Percentiles rank a stretch among this genome's conserved stretches.
Conservation (phyloP, 805 yeast species). For the Kuraishia piskuri region DNA sequence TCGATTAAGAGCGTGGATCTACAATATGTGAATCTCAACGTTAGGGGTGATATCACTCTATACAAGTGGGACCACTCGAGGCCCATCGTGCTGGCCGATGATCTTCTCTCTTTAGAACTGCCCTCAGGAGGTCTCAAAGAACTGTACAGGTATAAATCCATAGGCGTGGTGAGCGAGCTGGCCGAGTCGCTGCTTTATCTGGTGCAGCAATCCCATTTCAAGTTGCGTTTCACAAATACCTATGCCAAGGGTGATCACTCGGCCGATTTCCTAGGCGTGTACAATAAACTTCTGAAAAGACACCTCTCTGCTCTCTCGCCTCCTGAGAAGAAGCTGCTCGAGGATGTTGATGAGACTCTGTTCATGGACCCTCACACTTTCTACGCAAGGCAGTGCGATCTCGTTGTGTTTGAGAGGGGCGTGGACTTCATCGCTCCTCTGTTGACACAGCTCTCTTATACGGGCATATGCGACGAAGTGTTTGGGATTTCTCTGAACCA, state of each 20-base stretch:
- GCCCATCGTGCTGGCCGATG: constrained; percentile 9
- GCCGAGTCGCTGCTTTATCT: constrained; percentile 42
- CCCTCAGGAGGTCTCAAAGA: constrained; percentile 25
- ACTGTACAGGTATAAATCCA: constrained; percentile 34
- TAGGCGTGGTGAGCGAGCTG: constrained; percentile 35
- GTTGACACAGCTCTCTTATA: constrained; percentile 70
- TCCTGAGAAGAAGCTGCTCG: constrained; percentile 21
- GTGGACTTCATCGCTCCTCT: constrained; percentile 66
- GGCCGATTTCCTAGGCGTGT: constrained; percentile 34
- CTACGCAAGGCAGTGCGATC: constrained; percentile 45
- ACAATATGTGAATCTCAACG: constrained; percentile 14
- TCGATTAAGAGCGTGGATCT: constrained; percentile 5
- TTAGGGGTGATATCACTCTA: constrained; percentile 17
- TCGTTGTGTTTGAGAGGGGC: constrained; percentile 72
- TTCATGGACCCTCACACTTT: constrained; percentile 24
- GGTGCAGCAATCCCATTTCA: constrained; percentile 29
- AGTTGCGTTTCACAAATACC: constrained; percentile 41
- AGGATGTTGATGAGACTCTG: constrained; percentile 24
- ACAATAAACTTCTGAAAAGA: constrained; percentile 20
- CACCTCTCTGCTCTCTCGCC: constrained; percentile 25
- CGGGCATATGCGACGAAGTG: constrained; percentile 74
- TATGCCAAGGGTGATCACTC: constrained; percentile 56
- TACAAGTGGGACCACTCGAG: constrained; percentile 14
- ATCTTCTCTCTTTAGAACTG: constrained; percentile 7
- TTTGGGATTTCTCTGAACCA: constrained; percentile 39